These are phyloP conservation scores for Hordeum pubiflorum DNA, from an alignment of 202 grass and related monocot genomes.

Conservation along the genomic window DNA sequence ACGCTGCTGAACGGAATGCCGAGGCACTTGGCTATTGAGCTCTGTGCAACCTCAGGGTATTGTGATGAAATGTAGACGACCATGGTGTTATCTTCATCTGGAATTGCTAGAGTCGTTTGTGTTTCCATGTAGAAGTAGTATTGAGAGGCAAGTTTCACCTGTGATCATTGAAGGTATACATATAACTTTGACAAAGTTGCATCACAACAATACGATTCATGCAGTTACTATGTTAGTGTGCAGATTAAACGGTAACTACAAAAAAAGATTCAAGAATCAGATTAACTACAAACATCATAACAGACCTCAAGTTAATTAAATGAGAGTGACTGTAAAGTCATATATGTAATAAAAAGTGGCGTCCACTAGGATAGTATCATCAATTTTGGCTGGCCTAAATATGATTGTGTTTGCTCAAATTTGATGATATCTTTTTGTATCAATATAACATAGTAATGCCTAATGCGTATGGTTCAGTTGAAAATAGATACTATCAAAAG, in stretches of 20 bases:
- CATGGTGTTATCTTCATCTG: slow-evolving; percentile 78
- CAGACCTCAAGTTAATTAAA: not conserved
- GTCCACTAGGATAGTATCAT: not conserved
- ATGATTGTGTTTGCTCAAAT: not conserved
- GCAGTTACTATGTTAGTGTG: no score
- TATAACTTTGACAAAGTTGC: not conserved
- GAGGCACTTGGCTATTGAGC: slow-evolving; percentile 48
- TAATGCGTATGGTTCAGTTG: not conserved
- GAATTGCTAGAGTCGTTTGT: slow-evolving; percentile 62
- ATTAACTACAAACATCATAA: no score
- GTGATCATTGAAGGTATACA: not conserved
- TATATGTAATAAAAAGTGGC: not conserved
- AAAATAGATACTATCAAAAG: no score
- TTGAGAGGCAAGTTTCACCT: slow-evolving; percentile 74
- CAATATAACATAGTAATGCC: not conserved
- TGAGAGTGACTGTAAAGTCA: no score
- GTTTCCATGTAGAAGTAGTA: slow-evolving; percentile 89
- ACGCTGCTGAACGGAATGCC: slow-evolving; percentile 66
- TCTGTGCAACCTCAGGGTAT: slow-evolving; percentile 44
- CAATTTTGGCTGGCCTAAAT: not conserved
- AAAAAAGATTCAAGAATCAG: no score
- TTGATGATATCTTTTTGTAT: not conserved
- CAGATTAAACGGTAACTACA: no score
- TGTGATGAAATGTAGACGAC: slow-evolving; percentile 63
- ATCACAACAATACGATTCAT: no score